A percentile compares a stretch with the other conserved stretches of the same genome.
Conservation (phyloP, 202 grass and related monocot genomes). For the Cymbopogon flexuosus region DNA sequence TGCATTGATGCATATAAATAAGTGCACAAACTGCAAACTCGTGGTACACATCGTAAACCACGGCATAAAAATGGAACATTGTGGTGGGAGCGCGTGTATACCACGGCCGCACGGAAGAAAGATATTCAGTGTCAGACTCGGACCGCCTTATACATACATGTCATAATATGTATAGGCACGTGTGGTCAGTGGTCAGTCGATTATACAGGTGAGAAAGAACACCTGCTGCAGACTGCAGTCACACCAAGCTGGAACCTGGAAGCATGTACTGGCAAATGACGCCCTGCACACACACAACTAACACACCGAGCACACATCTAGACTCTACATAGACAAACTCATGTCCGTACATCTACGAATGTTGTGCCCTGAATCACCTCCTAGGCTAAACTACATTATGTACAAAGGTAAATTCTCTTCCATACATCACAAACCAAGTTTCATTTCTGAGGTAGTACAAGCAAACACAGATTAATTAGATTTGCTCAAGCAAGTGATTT, state of each 20-base stretch:
- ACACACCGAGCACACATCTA: neutral
- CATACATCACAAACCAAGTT: neutral
- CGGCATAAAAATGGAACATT: too few relatives aligned
- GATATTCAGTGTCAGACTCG: too few relatives aligned
- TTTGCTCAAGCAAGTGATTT: slow-evolving; percentile 42
- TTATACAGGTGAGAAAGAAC: neutral
- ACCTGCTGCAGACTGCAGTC: neutral
- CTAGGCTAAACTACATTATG: neutral
- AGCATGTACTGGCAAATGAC: neutral
- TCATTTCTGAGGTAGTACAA: neutral
- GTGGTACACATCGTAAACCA: too few relatives aligned
- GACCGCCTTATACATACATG: too few relatives aligned
- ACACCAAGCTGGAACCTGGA: neutral
- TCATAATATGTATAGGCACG: neutral
- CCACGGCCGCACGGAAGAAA: too few relatives aligned
- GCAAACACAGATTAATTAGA: neutral
- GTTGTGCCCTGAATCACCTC: neutral
- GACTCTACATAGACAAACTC: neutral
- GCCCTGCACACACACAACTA: neutral
- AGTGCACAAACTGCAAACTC: too few relatives aligned
- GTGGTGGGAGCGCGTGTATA: too few relatives aligned
- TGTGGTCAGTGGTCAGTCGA: neutral
- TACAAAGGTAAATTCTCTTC: neutral
- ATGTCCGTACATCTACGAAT: too few relatives aligned
- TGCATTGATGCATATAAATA: neutral